phyloP scores from a whole-genome alignment of 805 yeast species.

The Ogataea zsoltii region DNA sequence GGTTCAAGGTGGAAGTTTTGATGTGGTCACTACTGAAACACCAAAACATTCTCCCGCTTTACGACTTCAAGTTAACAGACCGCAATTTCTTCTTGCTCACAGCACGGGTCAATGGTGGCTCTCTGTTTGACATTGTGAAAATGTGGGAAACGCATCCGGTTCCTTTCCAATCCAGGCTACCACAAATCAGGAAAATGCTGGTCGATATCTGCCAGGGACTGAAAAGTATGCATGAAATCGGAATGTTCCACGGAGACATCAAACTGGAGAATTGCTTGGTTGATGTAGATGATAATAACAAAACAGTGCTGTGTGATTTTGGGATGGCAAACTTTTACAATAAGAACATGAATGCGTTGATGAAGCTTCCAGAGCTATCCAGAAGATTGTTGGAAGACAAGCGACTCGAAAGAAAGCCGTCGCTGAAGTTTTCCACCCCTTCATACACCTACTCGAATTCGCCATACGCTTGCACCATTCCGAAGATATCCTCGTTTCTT shows the following conservation, averaged over 20 bases:
- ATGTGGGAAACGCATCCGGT: slow-evolving; percentile 52
- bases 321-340: slow-evolving; percentile 62
- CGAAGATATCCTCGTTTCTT: slow-evolving; percentile 3
- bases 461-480: slow-evolving; percentile 7
- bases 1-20: slow-evolving; percentile 68
- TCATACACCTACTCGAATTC: slow-evolving; percentile 5
- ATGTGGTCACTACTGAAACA: slow-evolving; percentile 76
- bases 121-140: slow-evolving; percentile 72
- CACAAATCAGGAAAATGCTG: slow-evolving; percentile 38
- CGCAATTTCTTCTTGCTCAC: slow-evolving; percentile 68
- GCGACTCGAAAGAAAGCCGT: slow-evolving; percentile 1
- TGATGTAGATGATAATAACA: slow-evolving; percentile 39
- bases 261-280: slow-evolving; percentile 79
- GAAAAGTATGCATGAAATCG: slow-evolving; percentile 59
- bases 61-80: slow-evolving; percentile 60
- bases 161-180: slow-evolving; percentile 13
- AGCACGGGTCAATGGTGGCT: slow-evolving; percentile 69
- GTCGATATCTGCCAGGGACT: slow-evolving; percentile 61
- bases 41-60: slow-evolving; percentile 61
- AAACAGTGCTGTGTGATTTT: slow-evolving; percentile 77
- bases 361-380: slow-evolving; percentile 18
- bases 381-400: slow-evolving; percentile 16
- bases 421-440: neutral
- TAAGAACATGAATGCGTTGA: slow-evolving; percentile 8
- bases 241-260: slow-evolving; percentile 79